Conservation (phyloP, 768 basidiomycete genomes). For the Mycena vitilis region DNA sequence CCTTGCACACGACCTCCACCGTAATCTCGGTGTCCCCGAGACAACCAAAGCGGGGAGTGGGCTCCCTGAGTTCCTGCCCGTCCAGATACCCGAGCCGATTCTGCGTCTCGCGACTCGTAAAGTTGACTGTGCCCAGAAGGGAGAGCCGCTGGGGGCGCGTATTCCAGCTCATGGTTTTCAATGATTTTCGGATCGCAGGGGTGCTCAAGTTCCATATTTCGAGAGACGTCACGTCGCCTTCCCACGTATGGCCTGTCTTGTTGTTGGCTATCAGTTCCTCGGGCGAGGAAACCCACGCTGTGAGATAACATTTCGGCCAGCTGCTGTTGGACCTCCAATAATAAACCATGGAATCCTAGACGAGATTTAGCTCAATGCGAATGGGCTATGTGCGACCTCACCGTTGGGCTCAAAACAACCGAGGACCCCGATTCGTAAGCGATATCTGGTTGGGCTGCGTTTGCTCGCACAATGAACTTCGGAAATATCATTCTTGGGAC, state of each 20-base stretch:
- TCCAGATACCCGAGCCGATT: slow-evolving; percentile 12
- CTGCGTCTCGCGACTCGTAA: slow-evolving; percentile 19
- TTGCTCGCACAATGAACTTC: slow-evolving; percentile 22
- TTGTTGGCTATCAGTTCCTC: slow-evolving; percentile 25
- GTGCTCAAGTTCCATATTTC: slow-evolving; percentile 39
- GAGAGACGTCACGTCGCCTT: slow-evolving; percentile 33
- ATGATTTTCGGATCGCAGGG: slow-evolving; percentile 5
- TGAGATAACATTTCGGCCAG: slow-evolving; percentile 35
- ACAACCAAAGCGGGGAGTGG: slow-evolving; percentile 30
- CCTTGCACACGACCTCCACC: slow-evolving; percentile 35
- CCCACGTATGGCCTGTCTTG: slow-evolving; percentile 30
- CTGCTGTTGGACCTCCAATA: slow-evolving; percentile 35
- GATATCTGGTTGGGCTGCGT: slow-evolving; percentile 24
- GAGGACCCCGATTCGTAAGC: slow-evolving; percentile 25
- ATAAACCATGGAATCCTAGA: slow-evolving; percentile 40
- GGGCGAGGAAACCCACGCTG: slow-evolving; percentile 28
- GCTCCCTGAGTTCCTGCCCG: slow-evolving; percentile 26
- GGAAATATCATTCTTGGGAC: slow-evolving; percentile 34
- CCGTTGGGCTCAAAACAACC: slow-evolving; percentile 30
- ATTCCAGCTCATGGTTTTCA: slow-evolving; percentile 34
- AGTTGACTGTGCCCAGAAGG: slow-evolving; percentile 34
- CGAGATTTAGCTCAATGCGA: not conserved
- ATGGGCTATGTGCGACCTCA: not conserved
- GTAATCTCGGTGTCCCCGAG: slow-evolving; percentile 22
- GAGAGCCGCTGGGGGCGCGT: slow-evolving; percentile 32